Evolutionary conservation across 2,329 filamentous ascomycete species (phyloP).

Genomic region (Apiospora pterosperma): DNA sequence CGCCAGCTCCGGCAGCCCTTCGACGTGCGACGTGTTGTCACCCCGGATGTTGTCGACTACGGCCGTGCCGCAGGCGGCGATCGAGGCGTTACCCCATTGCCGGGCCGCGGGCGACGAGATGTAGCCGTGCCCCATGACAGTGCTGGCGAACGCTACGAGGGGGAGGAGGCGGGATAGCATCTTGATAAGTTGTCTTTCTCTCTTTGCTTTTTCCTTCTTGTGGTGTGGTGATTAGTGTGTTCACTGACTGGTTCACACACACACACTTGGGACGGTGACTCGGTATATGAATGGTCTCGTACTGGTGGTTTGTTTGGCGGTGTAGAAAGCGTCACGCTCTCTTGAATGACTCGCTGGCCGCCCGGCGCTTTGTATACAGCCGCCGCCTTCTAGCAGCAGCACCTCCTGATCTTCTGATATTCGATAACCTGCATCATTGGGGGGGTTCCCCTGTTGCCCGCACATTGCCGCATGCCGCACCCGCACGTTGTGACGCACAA

Average conservation of each 20-base stretch:
- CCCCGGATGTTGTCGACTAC: conserved; percentile 48
- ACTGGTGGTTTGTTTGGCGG: conserved; percentile 3
- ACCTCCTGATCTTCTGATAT: neutral
- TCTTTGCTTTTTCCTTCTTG: neutral
- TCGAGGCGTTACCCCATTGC: conserved; percentile 47
- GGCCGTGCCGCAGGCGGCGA: conserved; percentile 50
- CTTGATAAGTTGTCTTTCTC: neutral
- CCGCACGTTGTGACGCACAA: too few relatives aligned
- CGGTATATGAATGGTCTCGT: neutral
- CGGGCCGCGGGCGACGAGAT: conserved; percentile 45
- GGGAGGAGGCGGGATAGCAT: conserved; percentile 14
- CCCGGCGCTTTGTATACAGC: neutral
- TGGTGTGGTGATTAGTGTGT: neutral
- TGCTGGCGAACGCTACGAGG: conserved; percentile 10
- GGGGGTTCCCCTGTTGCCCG: neutral
- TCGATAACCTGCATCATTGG: neutral
- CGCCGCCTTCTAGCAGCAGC: neutral
- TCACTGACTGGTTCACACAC: neutral
- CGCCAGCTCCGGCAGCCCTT: conserved; percentile 35
- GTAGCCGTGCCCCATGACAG: conserved; percentile 47
- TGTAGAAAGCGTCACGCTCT: neutral
- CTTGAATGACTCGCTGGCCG: neutral
- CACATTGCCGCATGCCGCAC: neutral
- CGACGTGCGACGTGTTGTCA: conserved; percentile 52
- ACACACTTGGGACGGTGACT: neutral